Evolutionary conservation across 2,329 filamentous ascomycete species (phyloP).

Genomic region (Xylariaceae sp.): DNA sequence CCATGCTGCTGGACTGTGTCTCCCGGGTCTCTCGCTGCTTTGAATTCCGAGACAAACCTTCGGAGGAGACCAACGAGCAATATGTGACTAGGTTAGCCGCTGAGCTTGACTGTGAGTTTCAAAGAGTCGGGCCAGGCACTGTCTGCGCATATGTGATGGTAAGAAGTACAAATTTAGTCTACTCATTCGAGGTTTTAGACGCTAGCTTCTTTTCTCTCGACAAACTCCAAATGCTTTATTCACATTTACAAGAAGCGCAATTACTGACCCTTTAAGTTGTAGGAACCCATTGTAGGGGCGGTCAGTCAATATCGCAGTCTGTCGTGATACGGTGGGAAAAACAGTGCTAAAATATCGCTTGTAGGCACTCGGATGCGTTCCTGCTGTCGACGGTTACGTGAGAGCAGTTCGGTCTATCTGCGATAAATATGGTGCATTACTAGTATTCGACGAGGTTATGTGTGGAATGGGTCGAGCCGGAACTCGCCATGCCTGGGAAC

Average conservation of each 20-base stretch:
- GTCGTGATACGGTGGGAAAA: neutral
- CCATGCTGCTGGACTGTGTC: constrained; percentile 46
- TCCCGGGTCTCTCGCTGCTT: constrained; percentile 60
- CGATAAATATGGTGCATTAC: constrained; percentile 58
- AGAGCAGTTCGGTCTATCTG: constrained; percentile 59
- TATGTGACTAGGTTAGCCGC: constrained; percentile 58
- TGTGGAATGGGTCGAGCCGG: constrained; percentile 49
- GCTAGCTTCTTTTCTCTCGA: no score
- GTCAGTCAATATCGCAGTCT: constrained; percentile 35
- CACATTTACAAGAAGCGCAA: no score
- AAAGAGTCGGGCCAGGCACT: constrained; percentile 56
- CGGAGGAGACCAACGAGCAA: constrained; percentile 47
- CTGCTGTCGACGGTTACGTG: constrained; percentile 60
- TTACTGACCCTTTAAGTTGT: no score
- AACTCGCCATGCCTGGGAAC: constrained; percentile 27
- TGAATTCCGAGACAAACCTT: constrained; percentile 51
- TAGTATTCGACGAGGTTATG: constrained; percentile 66
- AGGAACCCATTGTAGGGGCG: constrained; percentile 64
- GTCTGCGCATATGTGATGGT: constrained; percentile 70
- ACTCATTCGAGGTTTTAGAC: no score
- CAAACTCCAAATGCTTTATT: no score
- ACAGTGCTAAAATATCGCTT: constrained; percentile 3
- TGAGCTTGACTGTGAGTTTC: constrained; percentile 66
- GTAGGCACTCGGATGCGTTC: constrained; percentile 53
- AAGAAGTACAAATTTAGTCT: no score